Base-by-base conservation (phyloP, 768 basidiomycete genomes). In the Hydnum rufescens region DNA sequence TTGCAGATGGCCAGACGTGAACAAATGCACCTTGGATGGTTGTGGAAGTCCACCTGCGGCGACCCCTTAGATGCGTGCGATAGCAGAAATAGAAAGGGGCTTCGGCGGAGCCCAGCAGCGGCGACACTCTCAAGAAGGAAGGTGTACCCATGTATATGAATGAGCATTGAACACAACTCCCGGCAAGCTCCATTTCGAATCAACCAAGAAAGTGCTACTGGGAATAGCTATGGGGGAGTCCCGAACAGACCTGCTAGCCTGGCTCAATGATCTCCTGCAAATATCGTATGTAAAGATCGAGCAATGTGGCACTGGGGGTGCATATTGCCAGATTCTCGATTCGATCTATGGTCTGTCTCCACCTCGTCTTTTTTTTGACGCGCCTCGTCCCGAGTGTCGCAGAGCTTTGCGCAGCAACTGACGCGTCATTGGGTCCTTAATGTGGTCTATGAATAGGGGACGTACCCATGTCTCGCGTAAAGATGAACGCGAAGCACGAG, bases 301-400 rank as follows among this genome's bases (percentile, higher is more conserved):
- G 67, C 85, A 90, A 65, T 88, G 84, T 62, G 88, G 88, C 16
- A 76, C 79, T 0, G 93, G 93, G 48, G 89, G 77, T 2, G 89
- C 86, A 29, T 96, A 96, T 66, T 90, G 88, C 58, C 95, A 97
- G 66, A 72, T 97, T 62, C 67, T 97, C 56, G 95, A 97, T 71
- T 89, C 87, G 43, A 78, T 97, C 69, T 96, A 83, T 64, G 79
- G 89, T 87, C 57, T 60, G 80, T 66, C 36, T 8, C 43, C 5
- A 26, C 18, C 4, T 5, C 39, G 18, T 44, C 6, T 43, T 23
- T 50, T 32, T 2, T 13, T 23, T 36, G 30, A 50, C 25, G 30
- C 29, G 32, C 22, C 5, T 6, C 43, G 39, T 29, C 22, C 29
- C 39, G n/a, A 16, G 26, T 47, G 44, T 26, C 44, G 25, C 25